Evolutionary conservation across 257 asterid genomes (phyloP).

Genomic region (Solanum ossicruentum): DNA sequence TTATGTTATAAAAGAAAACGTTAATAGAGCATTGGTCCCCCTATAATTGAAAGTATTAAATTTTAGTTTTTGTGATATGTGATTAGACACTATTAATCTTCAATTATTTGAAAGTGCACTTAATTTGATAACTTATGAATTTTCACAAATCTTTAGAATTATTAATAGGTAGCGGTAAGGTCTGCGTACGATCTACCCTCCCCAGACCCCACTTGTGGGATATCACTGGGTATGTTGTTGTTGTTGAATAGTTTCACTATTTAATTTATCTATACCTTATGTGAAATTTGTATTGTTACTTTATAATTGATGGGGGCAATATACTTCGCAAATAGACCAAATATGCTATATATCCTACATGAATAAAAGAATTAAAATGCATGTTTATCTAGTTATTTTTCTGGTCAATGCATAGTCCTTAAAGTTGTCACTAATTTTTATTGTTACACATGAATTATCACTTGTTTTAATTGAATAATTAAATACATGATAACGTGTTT

Average conservation of each 20-base stretch:
- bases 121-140: too few relatives aligned
- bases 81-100: too few relatives aligned
- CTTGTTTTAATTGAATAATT: too few relatives aligned
- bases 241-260: background rate
- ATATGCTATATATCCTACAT: background rate
- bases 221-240: too few relatives aligned
- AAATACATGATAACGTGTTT: too few relatives aligned
- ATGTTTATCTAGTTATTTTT: too few relatives aligned
- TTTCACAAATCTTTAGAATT: too few relatives aligned
- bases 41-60: background rate
- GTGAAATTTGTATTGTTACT: background rate
- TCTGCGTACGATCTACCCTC: too few relatives aligned
- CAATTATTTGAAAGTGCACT: background rate
- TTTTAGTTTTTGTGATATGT: background rate
- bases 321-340: background rate
- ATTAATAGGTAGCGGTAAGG: too few relatives aligned
- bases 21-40: background rate
- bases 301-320: background rate
- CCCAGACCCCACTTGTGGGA: too few relatives aligned
- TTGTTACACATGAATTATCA: rapidly evolving
- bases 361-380: background rate
- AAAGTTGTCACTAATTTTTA: too few relatives aligned
- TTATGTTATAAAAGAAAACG: background rate
- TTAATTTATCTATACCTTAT: background rate
- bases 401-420: too few relatives aligned